Evolutionary conservation across 208 protist genomes (phyloP).

Genomic region (Wallacemonas sp.): DNA sequence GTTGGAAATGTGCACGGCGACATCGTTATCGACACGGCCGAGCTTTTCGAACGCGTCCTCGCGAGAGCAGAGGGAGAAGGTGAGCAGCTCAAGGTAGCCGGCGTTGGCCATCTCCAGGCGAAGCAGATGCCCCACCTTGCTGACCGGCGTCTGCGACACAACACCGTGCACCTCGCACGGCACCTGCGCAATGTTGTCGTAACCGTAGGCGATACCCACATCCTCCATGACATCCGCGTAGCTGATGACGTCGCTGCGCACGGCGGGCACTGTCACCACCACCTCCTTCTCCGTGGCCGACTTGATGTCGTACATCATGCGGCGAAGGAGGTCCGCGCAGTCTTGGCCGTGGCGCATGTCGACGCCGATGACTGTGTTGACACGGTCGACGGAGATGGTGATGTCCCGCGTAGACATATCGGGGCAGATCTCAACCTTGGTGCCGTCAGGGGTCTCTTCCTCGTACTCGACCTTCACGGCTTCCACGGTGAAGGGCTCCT

Average conservation of each 20-base stretch:
- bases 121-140: conserved; percentile 93
- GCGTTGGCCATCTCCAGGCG: conserved; percentile 90
- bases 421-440: conserved; percentile 60
- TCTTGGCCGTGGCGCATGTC: conserved; percentile 62
- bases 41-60: conserved; percentile 91
- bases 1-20: conserved; percentile 92
- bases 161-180: conserved; percentile 76
- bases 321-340: conserved; percentile 77
- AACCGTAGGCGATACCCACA: conserved; percentile 98
- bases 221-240: conserved; percentile 98
- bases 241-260: conserved; percentile 96
- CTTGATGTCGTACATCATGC: conserved; percentile 91
- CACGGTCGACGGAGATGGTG: conserved; percentile 46
- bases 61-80: conserved; percentile 91
- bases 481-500: conserved; percentile 87
- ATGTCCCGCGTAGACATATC: conserved; percentile 56
- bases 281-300: conserved; percentile 42
- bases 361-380: conserved; percentile 92
- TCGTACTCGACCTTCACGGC: conserved; percentile 85
- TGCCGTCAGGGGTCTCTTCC: conserved; percentile 59
- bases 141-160: conserved; percentile 91
- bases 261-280: conserved; percentile 86
- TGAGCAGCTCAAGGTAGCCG: conserved; percentile 97
- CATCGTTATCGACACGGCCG: conserved; percentile 67
- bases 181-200: conserved; percentile 92